phyloP scores from a whole-genome alignment of 352 stramenopile species.

The Pythium aquatile region DNA sequence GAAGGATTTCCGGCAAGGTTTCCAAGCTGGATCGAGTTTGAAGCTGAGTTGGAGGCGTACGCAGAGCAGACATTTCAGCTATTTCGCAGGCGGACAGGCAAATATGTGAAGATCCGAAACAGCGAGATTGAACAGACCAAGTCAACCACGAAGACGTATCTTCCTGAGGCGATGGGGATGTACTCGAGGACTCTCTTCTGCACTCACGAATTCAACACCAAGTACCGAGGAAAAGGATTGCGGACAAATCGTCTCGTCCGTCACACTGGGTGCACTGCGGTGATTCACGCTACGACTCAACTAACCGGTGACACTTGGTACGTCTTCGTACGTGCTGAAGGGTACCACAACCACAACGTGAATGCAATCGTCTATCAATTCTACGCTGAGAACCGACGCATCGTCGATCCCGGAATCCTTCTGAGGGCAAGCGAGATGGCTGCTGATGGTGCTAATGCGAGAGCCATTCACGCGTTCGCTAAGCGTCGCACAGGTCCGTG shows the following conservation, averaged over 20 bases:
- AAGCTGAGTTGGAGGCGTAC: background rate
- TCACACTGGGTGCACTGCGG: background rate
- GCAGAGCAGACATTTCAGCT: background rate
- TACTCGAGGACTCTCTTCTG: background rate
- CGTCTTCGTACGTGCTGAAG: background rate
- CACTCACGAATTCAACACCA: background rate
- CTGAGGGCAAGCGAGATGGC: background rate
- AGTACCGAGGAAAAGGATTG: background rate
- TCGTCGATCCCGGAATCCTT: background rate
- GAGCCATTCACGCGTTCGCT: background rate
- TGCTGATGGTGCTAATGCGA: background rate
- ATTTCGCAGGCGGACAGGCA: background rate
- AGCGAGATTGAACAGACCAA: background rate
- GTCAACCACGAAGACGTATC: background rate
- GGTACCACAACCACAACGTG: background rate
- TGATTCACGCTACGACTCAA: background rate
- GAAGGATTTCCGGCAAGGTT: no score
- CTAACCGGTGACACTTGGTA: background rate
- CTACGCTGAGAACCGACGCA: background rate
- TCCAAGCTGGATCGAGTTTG: no score
- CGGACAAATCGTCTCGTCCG: background rate
- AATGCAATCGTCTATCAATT: background rate
- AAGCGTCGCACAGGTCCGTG: background rate
- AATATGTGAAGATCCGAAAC: background rate
- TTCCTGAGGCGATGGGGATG: background rate